phyloP scores from a whole-genome alignment of 352 stramenopile genomes.

The Thraustotheca clavata region DNA sequence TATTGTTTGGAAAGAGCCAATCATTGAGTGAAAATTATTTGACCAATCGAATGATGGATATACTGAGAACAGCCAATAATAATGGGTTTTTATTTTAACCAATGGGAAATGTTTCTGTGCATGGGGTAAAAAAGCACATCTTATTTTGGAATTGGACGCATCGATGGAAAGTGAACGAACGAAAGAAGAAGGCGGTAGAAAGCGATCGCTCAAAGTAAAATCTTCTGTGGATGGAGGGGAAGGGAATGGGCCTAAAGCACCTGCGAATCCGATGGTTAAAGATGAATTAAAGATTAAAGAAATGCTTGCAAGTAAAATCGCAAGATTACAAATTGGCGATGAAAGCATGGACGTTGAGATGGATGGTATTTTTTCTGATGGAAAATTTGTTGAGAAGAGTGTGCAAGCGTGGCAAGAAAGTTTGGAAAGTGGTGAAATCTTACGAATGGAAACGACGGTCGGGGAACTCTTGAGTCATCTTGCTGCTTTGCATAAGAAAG shows the following conservation, averaged over 20 bases:
- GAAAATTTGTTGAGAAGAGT: background rate
- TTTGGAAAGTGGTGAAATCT: constrained; percentile 12
- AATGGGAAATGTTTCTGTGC: too few species aligned
- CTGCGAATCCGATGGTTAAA: constrained; percentile 9
- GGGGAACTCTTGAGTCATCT: constrained; percentile 20
- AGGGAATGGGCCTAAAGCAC: constrained; percentile 20
- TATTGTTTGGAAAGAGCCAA: too few species aligned
- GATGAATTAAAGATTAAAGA: constrained; percentile 62
- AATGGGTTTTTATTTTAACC: too few species aligned
- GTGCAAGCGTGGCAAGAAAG: constrained; percentile 6
- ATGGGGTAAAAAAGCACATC: too few species aligned
- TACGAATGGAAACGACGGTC: constrained; percentile 1
- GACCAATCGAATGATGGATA: too few species aligned
- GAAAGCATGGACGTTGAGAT: constrained; percentile 69
- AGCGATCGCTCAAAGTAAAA: constrained; percentile 62
- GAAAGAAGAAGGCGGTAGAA: constrained; percentile 15
- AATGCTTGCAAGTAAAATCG: constrained; percentile 74
- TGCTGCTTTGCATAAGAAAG: constrained; percentile 66
- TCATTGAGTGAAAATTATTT: too few species aligned
- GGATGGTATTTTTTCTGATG: constrained; percentile 5
- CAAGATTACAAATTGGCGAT: constrained; percentile 75
- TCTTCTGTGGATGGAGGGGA: constrained; percentile 13
- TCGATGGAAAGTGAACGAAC: too few species aligned
- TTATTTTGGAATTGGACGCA: too few species aligned
- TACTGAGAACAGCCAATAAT: too few species aligned